Percentiles rank a stretch among this genome's conserved stretches.
phyloP scores from a whole-genome alignment of 2,329 filamentous ascomycete genomes.

The Colletotrichum shisoi region DNA sequence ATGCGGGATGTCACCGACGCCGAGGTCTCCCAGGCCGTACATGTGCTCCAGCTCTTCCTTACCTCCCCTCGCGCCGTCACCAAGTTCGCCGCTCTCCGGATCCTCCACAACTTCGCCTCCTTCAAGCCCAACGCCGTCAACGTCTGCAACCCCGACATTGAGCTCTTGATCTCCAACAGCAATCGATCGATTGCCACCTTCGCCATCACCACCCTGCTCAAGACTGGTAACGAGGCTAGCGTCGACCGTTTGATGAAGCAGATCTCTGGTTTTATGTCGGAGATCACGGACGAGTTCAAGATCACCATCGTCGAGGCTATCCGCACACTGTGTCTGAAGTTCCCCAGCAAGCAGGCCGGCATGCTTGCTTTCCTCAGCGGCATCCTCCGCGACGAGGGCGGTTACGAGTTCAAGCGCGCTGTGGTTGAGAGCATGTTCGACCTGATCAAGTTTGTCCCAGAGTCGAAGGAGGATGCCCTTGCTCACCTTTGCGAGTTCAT shows the following conservation, averaged over 20 bases:
- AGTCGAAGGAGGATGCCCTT: slow-evolving; percentile 80
- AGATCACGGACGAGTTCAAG: slow-evolving; percentile 99
- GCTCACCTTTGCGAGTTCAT: slow-evolving; percentile 98
- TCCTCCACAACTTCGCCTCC: slow-evolving; percentile 93
- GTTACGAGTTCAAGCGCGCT: slow-evolving; percentile 96
- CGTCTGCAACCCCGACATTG: slow-evolving; percentile 95
- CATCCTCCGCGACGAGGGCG: slow-evolving; percentile 95
- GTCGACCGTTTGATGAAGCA: slow-evolving; percentile 99
- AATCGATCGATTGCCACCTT: slow-evolving; percentile 98
- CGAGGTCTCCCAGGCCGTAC: slow-evolving; percentile 90
- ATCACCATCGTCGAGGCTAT: slow-evolving; percentile 99
- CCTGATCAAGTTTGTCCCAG: slow-evolving; percentile 97
- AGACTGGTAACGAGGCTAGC: slow-evolving; percentile 97
- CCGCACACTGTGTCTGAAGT: slow-evolving; percentile 94
- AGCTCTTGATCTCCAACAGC: slow-evolving; percentile 93
- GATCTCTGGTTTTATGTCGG: slow-evolving; percentile 97
- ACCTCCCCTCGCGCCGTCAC: slow-evolving; percentile 94
- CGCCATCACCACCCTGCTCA: slow-evolving; percentile 95
- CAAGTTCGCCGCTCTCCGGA: slow-evolving; percentile 96
- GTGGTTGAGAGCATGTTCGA: slow-evolving; percentile 99
- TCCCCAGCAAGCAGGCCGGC: slow-evolving; percentile 95
- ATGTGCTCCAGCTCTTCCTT: slow-evolving; percentile 94
- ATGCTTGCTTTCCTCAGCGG: slow-evolving; percentile 98
- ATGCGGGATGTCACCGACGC: slow-evolving; percentile 91
- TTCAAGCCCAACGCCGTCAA: slow-evolving; percentile 95